Evolutionary conservation across 306 rosid genomes (phyloP), one percentile per base, ranked within the genome.

Genomic region (Rosa persica): DNA sequence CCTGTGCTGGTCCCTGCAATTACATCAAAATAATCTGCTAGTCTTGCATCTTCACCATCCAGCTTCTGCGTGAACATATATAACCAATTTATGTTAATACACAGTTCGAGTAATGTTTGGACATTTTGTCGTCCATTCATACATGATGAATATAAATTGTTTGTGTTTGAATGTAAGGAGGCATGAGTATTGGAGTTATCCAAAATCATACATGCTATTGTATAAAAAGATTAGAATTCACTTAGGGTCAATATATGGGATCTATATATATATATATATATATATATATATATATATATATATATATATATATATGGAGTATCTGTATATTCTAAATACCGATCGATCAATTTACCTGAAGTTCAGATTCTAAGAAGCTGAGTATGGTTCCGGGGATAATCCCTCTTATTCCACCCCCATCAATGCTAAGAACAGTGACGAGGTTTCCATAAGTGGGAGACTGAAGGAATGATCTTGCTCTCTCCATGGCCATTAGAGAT

Each of bases 381-480:
- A 91, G 86, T n/a, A 91, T 85, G 30, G 86, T 81, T 4, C 83
- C 97, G 0, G 91, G 97, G 44, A 91, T 91, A 51, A 89, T 43
- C 54, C 97, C 94, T 76, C 92, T 84, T 0, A 88, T 82, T 30
- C 94, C 93, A 52, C 97, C 97, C 0, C 94, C 94, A 17, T 91
- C 92, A 6, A 91, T 85, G 82, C 94, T 91, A 42, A 91, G 94
- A 75, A 91, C 55, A 25, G 94, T 89, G 7, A 89, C 74, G 20
- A 88, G 25, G 79, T 86, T 85, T 46, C 93, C 93, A 68, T 88
- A 89, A 25, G 90, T 91, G 58, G 92, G 93, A 48, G 92, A 83
- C 49, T 79, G 82, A 55, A 58, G 51, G 40, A 81, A 73, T 39
- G 76, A 71, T 25, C 70, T 51, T 76, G 52, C 40, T 67, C 78